Evolutionary conservation across 257 asterid genomes (phyloP).

Genomic region (Solanum etuberosum): DNA sequence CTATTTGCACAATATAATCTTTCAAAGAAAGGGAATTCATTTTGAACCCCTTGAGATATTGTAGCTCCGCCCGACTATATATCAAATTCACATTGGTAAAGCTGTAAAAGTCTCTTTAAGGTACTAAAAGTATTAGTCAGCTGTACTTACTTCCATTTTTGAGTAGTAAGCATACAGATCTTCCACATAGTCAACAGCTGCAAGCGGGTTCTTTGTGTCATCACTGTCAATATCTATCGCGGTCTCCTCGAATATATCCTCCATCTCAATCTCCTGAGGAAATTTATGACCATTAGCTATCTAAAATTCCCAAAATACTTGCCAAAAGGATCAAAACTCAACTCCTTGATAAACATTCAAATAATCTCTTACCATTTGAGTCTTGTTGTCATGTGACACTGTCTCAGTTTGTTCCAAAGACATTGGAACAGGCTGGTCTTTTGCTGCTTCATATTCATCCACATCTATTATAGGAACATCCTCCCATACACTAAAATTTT

Average conservation of each 20-base stretch:
- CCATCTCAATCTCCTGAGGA: conserved; percentile 81
- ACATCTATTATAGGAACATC: conserved; percentile 41
- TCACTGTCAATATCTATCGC: conserved; percentile 51
- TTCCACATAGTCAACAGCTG: conserved; percentile 63
- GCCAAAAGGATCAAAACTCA: neutral
- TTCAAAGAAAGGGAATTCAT: neutral
- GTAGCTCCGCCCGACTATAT: neutral
- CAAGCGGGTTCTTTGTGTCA: conserved; percentile 60
- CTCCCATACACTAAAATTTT: conserved; percentile 17
- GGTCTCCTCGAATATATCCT: conserved; percentile 67
- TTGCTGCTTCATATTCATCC: conserved; percentile 29
- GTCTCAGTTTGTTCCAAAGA: conserved; percentile 48
- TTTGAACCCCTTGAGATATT: neutral
- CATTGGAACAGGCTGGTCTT: conserved; percentile 66
- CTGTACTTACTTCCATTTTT: conserved; percentile 53
- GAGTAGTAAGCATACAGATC: conserved; percentile 64
- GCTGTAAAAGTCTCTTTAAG: neutral
- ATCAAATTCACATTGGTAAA: neutral
- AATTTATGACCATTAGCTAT: neutral
- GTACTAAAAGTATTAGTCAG: neutral
- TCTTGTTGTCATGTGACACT: conserved; percentile 22
- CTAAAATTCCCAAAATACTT: neutral
- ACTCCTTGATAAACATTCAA: neutral
- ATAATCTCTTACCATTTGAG: conserved; percentile 26
- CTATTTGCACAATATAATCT: neutral